Percentiles rank a stretch among this genome's conserved stretches.
Evolutionary conservation across 2,329 filamentous ascomycete species (phyloP).

Genomic region (Cryphonectria naterciae): DNA sequence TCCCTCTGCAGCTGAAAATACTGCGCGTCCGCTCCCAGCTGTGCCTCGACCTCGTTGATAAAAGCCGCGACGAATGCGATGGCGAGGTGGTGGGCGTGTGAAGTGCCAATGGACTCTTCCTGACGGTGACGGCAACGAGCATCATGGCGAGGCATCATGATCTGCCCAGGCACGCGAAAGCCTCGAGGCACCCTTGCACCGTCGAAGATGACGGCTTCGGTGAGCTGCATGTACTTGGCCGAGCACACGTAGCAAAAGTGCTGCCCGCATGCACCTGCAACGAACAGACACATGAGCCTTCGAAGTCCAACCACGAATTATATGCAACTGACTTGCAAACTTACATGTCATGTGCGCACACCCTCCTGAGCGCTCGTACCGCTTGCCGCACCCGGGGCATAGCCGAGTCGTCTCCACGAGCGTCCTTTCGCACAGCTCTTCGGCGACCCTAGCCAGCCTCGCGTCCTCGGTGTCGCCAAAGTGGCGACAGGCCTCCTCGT

Average conservation of each 20-base stretch:
- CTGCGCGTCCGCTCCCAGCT: neutral
- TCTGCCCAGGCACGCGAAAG: neutral
- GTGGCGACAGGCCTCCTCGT: neutral
- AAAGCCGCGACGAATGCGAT: neutral
- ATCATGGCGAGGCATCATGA: neutral
- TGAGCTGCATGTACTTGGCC: slow-evolving; percentile 1
- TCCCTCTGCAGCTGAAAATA: neutral
- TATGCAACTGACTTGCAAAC: neutral
- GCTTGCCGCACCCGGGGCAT: slow-evolving; percentile 1
- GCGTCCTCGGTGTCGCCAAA: neutral
- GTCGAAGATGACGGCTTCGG: slow-evolving; percentile 8
- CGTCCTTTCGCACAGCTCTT: neutral
- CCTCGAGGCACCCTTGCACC: neutral
- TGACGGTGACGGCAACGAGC: neutral
- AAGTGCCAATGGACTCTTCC: neutral
- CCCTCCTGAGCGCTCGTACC: neutral
- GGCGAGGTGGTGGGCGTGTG: neutral
- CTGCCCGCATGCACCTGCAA: slow-evolving; percentile 10
- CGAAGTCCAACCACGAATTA: neutral
- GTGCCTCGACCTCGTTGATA: neutral
- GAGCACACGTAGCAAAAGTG: slow-evolving; percentile 10
- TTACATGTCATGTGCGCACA: slow-evolving; percentile 6
- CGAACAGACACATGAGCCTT: neutral
- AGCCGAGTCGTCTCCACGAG: neutral
- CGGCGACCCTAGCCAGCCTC: neutral